Evolutionary conservation across 352 stramenopile genomes (phyloP), one percentile per base, ranked within the genome.

Genomic region (Phytophthora hybrid): DNA sequence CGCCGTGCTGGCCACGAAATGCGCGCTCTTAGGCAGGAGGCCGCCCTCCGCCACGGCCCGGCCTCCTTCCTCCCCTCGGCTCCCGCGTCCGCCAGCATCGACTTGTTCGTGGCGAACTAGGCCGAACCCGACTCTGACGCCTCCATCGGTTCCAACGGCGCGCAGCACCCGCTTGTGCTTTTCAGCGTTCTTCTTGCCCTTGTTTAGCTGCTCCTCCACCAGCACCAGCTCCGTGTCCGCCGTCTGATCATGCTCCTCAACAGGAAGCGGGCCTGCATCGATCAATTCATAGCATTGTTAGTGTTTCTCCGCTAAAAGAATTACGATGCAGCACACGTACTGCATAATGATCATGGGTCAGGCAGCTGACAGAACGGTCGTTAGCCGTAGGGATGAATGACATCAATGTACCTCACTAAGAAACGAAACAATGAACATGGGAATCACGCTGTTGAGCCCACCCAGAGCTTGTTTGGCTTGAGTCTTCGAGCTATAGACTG

Each of bases 1-100:
- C 21, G 88, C 78, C 2, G 85, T 91, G n/a, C 59, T 82, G 10
- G 92, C 83, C 5, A 94, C 85, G 71, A 94, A 94, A 55, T 94
- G 82, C 1, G 88, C 84, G 51, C 87, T 92, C 59, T 93, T 93
- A 39, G 81, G 84, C 21, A 85, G 85, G 46, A 93, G 93, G 63
- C 92, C 85, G 55, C 71, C 84, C 26, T 59, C 41, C 2, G 81
- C 73, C 49, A 87, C 74, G 21, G 69, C 58, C 8, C 37, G 11
- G 76, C 39, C 68, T 93, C 87, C 10, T 74, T 74, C 39, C 74
- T 76, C 16, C 82, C 76, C 29, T 87, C 83, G 3, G 63, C 63
- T n/a, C 77, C 77, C 16, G 59, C 58, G 5, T 75, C 54, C 9
- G 39, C 56, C 14, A 84, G 75, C 10, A 58, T 56, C 11, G 66